Conservation (phyloP, 306 rosid genomes). For the Purshia tridentata region DNA sequence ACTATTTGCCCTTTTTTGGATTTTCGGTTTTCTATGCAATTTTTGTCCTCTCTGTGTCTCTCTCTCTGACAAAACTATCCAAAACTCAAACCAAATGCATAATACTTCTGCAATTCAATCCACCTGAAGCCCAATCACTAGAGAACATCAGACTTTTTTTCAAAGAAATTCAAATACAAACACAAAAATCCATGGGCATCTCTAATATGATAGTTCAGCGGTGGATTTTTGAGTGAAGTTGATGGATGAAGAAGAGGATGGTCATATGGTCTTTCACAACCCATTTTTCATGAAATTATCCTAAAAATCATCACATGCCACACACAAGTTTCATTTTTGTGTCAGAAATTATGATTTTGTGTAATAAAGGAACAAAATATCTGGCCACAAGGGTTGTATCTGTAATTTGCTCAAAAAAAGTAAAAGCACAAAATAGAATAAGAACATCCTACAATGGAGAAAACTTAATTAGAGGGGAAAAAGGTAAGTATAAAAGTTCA, state of each 20-base stretch:
- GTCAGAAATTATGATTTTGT: neutral
- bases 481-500: neutral
- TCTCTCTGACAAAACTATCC: too few relatives aligned
- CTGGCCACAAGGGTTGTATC: neutral
- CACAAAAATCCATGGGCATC: neutral
- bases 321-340: neutral
- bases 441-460: neutral
- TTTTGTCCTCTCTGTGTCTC: neutral
- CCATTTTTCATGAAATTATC: neutral
- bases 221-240: neutral
- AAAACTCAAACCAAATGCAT: neutral
- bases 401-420: neutral
- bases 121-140: neutral
- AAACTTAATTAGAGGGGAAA: neutral
- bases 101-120: neutral
- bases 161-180: neutral
- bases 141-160: neutral
- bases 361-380: neutral
- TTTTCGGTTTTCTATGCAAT: neutral
- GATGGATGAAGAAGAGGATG: neutral
- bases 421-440: neutral
- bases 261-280: neutral
- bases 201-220: neutral
- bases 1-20: neutral
- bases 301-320: neutral